phyloP scores from a whole-genome alignment of 164 flowering plant genomes.

The Aristolochia fimbriata region DNA sequence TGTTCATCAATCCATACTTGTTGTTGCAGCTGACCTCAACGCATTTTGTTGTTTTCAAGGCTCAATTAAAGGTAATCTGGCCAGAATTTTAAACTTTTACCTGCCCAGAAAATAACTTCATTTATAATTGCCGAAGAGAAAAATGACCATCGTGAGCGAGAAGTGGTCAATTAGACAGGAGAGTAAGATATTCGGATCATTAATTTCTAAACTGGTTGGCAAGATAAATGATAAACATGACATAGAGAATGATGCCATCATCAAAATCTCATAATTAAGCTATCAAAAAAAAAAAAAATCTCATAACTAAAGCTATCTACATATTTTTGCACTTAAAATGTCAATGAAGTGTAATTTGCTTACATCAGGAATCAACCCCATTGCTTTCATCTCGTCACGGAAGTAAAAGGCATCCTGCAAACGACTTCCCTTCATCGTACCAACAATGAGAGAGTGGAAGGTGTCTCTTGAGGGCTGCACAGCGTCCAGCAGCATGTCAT shows the following conservation, averaged over 20 bases:
- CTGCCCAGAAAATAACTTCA: no score
- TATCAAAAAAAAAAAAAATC: no score
- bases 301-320: no score
- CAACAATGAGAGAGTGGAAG: slow-evolving; percentile 62
- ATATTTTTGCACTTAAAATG: no score
- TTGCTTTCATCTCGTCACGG: slow-evolving; percentile 68
- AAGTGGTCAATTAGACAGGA: background rate
- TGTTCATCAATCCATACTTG: no score
- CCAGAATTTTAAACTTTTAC: no score
- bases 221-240: background rate
- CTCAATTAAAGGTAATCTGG: no score
- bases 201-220: background rate
- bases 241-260: background rate
- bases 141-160: background rate
- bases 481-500: slow-evolving; percentile 88
- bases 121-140: no score
- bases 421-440: slow-evolving; percentile 70
- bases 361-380: slow-evolving; percentile 94
- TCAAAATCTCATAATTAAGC: background rate
- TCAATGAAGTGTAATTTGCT: slow-evolving; percentile 6
- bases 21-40: no score
- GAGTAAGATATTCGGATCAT: background rate
- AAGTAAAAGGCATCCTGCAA: slow-evolving; percentile 84
- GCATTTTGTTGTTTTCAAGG: no score
- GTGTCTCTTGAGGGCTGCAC: slow-evolving; percentile 68